Evolutionary conservation across 441 rosid genomes (phyloP), one percentile per base, ranked within the genome.

Genomic region (Erodium moschatum): DNA sequence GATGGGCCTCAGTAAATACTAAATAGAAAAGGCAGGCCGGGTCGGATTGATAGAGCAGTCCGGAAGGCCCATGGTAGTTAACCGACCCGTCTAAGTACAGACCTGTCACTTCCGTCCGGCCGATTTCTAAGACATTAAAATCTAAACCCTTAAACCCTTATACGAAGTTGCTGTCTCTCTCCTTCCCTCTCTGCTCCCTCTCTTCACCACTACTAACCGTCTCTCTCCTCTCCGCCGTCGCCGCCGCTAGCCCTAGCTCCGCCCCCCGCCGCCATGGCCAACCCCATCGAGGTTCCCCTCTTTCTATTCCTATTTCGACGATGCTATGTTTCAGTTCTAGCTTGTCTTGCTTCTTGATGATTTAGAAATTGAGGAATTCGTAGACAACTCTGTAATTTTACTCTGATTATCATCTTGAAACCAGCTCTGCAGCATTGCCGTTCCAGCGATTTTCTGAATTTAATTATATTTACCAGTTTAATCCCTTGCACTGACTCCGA

Each of bases 261-360:
- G 18, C 15, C 65, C 1, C 64, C 0, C 64, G 65, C 16, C 65
- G 65, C 65, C 65, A 62, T 62, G 65, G 35, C 65, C 65, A 61
- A 5, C 65, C 40, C 65, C 11, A 12, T 62, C 65, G 65, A 62
- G 65, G 65, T 62, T 12, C 38, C 18, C 6, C 65, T 62, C 65
- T 29, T 2, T 13, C 65, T 12, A 13, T 61, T 61, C 62, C 9
- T 52, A 15, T 52, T 52, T n/a, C 60, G 0, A 52, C 20, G 16
- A 21, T 27, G 16, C 16, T 12, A 27, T 24, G 38, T 13, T 62
- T 62, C 65, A 62, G 18, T 62, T 44, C 16, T 16, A 52, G 42
- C 66, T 63, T 29, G 66, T 63, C 3, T 63, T 63, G 18, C 7
- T 29, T 29, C 42, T n/a, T 62, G 16, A 27, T 15, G 3, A 29